Conservation (phyloP, 2,329 filamentous ascomycete species). For the Epicoccum nigrum region DNA sequence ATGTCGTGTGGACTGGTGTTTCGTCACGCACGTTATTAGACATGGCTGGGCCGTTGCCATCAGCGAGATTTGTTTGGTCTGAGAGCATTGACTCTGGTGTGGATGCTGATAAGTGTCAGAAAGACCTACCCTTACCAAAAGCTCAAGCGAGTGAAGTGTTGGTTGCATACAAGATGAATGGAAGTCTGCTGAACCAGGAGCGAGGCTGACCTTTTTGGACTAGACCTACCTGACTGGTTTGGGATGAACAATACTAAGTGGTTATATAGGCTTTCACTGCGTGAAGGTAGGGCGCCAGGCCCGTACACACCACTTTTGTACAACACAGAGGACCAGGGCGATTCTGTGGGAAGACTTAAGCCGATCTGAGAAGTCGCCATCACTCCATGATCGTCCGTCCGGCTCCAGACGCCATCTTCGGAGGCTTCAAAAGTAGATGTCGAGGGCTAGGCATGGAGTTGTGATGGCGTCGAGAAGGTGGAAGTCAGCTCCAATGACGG, state of each 20-base stretch:
- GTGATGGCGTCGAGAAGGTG: slow-evolving; percentile 24
- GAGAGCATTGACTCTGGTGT: slow-evolving; percentile 38
- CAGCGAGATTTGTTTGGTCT: slow-evolving; percentile 35
- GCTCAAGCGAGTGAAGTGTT: slow-evolving; percentile 32
- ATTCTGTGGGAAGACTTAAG: slow-evolving; percentile 9
- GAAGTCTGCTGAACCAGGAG: slow-evolving; percentile 22
- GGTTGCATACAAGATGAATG: slow-evolving; percentile 39
- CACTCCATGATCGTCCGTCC: slow-evolving; percentile 37
- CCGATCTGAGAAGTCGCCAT: slow-evolving; percentile 37
- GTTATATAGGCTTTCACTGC: slow-evolving; percentile 33
- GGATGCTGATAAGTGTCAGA: slow-evolving; percentile 39
- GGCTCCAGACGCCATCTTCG: slow-evolving; percentile 12
- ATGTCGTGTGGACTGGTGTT: slow-evolving; percentile 46
- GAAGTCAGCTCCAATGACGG: slow-evolving; percentile 27
- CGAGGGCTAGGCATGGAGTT: slow-evolving; percentile 38
- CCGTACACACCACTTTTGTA: slow-evolving; percentile 39
- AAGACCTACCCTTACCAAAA: slow-evolving; percentile 39
- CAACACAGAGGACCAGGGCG: slow-evolving; percentile 27
- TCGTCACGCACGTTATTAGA: slow-evolving; percentile 29
- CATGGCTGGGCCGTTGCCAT: slow-evolving; percentile 19
- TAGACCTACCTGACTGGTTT: slow-evolving; percentile 43
- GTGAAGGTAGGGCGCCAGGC: slow-evolving; percentile 23
- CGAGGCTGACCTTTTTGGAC: slow-evolving; percentile 39
- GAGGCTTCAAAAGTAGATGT: slow-evolving; percentile 9
- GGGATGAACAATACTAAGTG: slow-evolving; percentile 44